Evolutionary conservation across 805 yeast species (phyloP), one percentile per base, ranked within the genome.

Genomic region (Saccharomycopsis javanensis): DNA sequence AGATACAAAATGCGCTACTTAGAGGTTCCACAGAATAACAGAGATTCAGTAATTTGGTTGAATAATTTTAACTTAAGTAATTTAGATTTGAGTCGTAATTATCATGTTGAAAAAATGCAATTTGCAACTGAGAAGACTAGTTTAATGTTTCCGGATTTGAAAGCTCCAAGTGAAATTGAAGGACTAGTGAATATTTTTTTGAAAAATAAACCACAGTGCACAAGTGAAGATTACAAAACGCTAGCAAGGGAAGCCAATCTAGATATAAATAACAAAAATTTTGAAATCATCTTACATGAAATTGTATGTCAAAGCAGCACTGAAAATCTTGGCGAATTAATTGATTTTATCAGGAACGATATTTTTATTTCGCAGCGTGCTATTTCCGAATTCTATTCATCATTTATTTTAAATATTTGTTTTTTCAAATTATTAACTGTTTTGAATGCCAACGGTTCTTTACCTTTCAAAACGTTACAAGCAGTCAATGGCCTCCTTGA

Each of bases 1-100:
- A 42, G 16, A 18, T 27, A 34, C 20, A 55, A 16, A 28, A 18
- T 55, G 48, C 54, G 45, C 31, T 55, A 50, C 48, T 30, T 55
- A 31, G 46, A 48, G 13, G 37, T 55, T 20, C 53, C 51, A 18
- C 37, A 35, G 5, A 55, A 55, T 15, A 28, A 35, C 27, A 30
- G 25, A 5, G 34, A 53, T 38, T 20, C 48, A 23, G 30, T 53
- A 13, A 10, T 30, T 23, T 53, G 55, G 55, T 20, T 37, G n/a
- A 37, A 28, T 34, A 42, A 53, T 15, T 37, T 42, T 6, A 53
- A 42, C 15, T 30, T 42, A 13, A 10, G 25, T 20, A 25, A 42
- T 23, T 23, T 42, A 13, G 48, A 42, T 42, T 18, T 42, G 6
- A 7, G 4, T 20, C 15, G 25, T 42, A 20, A 8, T 20, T 25